These are phyloP conservation scores for Alternaria rosae DNA, from an alignment of 2,329 filamentous ascomycete genomes.

Conservation along the genomic window DNA sequence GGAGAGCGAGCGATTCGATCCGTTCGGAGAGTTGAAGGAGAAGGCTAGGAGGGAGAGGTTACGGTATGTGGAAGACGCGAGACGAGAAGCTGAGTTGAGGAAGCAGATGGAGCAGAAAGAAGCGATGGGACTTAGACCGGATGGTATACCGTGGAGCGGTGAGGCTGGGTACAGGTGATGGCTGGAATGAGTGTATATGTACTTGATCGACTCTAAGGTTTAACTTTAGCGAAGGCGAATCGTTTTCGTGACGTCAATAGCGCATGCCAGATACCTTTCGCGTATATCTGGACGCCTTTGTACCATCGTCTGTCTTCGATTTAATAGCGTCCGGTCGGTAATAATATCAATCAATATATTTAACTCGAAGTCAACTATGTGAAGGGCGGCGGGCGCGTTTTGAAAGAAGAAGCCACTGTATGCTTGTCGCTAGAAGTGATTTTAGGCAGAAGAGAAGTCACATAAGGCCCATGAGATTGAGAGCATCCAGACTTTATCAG, in stretches of 20 bases:
- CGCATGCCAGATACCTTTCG: not conserved
- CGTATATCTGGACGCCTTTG: not conserved
- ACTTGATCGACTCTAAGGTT: not conserved
- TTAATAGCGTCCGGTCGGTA: not conserved
- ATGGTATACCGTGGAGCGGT: constrained; percentile 12
- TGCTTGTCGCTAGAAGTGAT: not conserved
- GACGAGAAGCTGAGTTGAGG: constrained; percentile 30
- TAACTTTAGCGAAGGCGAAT: not conserved
- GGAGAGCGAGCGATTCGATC: constrained; percentile 46
- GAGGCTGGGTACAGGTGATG: constrained; percentile 9
- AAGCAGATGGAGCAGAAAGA: constrained; percentile 32
- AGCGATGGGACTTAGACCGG: constrained; percentile 35
- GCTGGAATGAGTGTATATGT: not conserved
- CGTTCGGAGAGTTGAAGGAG: constrained; percentile 47
- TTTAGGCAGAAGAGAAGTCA: not conserved
- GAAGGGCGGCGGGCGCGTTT: accelerated
- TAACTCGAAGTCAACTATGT: not conserved
- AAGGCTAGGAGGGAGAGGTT: constrained; percentile 39
- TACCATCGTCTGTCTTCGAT: not conserved
- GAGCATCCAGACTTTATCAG: not conserved
- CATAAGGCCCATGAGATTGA: not conserved
- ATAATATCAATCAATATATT: not conserved
- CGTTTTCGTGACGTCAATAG: not conserved
- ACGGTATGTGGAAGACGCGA: constrained; percentile 34
- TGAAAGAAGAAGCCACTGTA: not conserved